Base-by-base conservation (phyloP, 1,284 basidiomycete genomes). In the Austroboletus rostrupii region DNA sequence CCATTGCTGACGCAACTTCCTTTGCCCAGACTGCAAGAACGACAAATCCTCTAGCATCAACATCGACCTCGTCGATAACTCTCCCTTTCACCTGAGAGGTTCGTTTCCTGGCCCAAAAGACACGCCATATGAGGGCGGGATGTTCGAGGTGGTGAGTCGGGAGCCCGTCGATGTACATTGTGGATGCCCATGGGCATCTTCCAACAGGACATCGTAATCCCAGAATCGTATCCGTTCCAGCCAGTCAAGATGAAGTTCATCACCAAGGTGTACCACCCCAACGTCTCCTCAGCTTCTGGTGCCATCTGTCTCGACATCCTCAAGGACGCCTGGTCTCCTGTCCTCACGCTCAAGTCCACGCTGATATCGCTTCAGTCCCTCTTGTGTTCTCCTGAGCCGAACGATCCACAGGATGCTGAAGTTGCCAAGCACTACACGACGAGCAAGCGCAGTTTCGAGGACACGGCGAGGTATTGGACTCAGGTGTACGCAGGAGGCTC, bases 231-330 rank as follows among this genome's bases (percentile, higher is more conserved):
- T 67, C 96, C 96, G 5, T 98, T 98, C 69, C 90, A 95, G 69
- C 94, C 96, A 1, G 89, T 97, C 55, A 97, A 98, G 77, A 98
- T 99, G 94, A 94, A 94, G 69, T 97, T 97, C 69, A 84, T 92
- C 60, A 96, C 91, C 53, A 93, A 95, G 70, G 91, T 98, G 40
- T 99, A 98, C 68, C 96, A 98, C 72, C 96, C 97, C 2, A 99
- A 98, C 67, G 79, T 99, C 48, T 97, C 93, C 21, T 97, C 92
- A 23, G 90, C 90, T 38, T 94, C 90, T 13, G 96, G 92, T 47
- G 92, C 90, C 49, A 94, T 94, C 70, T 93, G 92, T 67, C 85
- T 94, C 52, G 85, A 88, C 63, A 91, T 91, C 60, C 75, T 92
- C 58, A 90, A 90, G 69, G 92, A 97, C 66, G 91, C 91, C 26